Percentiles rank a stretch among this genome's conserved stretches.
These are phyloP conservation scores for Fremontodendron californicum DNA, from an alignment of 345 rosid species.

Conservation along the genomic window DNA sequence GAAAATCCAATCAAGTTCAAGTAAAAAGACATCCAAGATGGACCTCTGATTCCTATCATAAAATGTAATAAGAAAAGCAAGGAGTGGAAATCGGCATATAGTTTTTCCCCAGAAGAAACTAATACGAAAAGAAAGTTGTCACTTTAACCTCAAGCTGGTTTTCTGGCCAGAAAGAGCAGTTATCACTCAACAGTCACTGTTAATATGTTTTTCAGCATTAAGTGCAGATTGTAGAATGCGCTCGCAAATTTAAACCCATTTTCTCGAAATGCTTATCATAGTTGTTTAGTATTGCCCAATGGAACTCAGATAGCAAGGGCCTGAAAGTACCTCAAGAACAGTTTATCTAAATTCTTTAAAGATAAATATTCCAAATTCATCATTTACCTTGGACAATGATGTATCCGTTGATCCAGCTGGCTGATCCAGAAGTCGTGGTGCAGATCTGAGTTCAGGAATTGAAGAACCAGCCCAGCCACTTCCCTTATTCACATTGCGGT, in stretches of 20 bases:
- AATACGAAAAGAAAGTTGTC: neutral
- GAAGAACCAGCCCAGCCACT: conserved; percentile 37
- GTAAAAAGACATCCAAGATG: neutral
- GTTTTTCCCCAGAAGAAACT: neutral
- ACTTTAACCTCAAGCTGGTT: neutral
- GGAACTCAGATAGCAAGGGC: neutral
- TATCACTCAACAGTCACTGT: neutral
- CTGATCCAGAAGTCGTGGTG: conserved; percentile 33
- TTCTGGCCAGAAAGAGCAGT: neutral
- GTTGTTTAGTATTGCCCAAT: neutral
- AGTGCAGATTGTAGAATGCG: neutral
- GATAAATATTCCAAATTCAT: neutral
- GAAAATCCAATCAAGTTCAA: neutral
- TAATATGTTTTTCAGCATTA: neutral
- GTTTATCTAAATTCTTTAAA: neutral
- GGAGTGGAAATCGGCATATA: neutral
- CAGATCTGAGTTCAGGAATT: conserved; percentile 37
- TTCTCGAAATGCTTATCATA: neutral
- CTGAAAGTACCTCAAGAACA: neutral
- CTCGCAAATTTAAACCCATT: neutral
- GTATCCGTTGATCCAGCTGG: conserved; percentile 39
- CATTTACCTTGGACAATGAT: conserved; percentile 51
- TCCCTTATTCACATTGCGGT: conserved; percentile 26
- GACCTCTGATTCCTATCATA: neutral
- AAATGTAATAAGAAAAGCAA: neutral